Base-by-base conservation (phyloP, 345 rosid species). In the Lepidium sativum region DNA sequence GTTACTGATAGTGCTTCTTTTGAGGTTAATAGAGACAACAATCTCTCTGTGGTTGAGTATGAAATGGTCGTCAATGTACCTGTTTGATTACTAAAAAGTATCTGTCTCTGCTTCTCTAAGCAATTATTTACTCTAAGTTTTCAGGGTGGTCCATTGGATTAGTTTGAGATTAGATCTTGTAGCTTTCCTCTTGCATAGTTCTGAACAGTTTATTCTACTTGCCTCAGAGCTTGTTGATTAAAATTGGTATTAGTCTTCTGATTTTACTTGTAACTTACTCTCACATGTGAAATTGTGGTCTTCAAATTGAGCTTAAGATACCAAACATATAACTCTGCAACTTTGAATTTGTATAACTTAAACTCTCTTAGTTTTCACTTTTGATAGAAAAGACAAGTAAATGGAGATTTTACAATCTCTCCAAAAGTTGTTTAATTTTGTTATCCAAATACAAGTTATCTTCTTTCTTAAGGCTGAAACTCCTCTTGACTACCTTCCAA, bases 1-100 rank as follows among this genome's bases (percentile, higher is more conserved):
- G 75, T 74, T 60, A 71, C 79, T 0, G 77, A 76, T 15, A 84
- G 75, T 51, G 71, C 68, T 37, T 40, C 59, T 0, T 76, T 82
- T 11, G 52, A 50, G 25, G 84, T 82, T 27, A 74, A 78, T 62
- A 74, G 45, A 47, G 68, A 68, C 43, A 80, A 78, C 72, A 80
- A 76, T 63, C 79, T 80, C 41, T 82, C 80, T 17, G 59, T 75
- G 20, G 65, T 82, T n/a, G 86, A 80, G 69, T 82, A 80, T 44
- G 80, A 82, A 70, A 38, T 78, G 34, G 82, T 78, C n/a, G n/a
- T n/a, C 63, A 75, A 25, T 50, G 78, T 73, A 13, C 65, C 50
- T 48, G n/a, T 2, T 37, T 35, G 20, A 2, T 49, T 32, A 58
- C 39, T 67, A 3, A 8, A 21, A 3, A 15, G 15, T 21, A 4